Conservation (phyloP, 345 rosid genomes). For the Durio zibethinus region DNA sequence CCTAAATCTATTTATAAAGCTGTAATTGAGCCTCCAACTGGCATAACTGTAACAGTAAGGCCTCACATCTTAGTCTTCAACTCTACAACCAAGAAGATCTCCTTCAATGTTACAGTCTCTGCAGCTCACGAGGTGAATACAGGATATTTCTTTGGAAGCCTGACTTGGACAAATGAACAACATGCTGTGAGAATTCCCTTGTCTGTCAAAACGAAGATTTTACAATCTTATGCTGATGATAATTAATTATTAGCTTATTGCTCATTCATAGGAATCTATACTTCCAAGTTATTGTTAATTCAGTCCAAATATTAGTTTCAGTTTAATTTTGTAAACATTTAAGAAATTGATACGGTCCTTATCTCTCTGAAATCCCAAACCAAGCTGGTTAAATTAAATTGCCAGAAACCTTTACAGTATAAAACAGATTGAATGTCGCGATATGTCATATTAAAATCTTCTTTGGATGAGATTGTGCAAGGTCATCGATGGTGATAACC, state of each 20-base stretch:
- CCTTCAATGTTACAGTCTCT: constrained; percentile 26
- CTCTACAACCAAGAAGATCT: constrained; percentile 3
- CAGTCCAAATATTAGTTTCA: neutral
- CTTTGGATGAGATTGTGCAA: neutral
- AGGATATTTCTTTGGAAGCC: constrained; percentile 42
- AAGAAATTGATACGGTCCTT: neutral
- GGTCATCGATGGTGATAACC: neutral
- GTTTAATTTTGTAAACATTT: neutral
- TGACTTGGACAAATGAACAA: constrained; percentile 37
- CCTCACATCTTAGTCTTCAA: constrained; percentile 26
- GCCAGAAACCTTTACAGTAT: neutral
- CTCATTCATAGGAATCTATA: neutral
- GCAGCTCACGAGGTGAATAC: constrained; percentile 27
- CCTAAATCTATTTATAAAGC: constrained; percentile 38
- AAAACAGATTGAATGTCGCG: neutral
- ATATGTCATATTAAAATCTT: neutral
- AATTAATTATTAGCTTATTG: constrained; percentile 1
- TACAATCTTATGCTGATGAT: constrained; percentile 15
- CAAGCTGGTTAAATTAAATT: neutral
- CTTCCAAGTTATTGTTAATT: neutral
- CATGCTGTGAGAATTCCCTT: constrained; percentile 41
- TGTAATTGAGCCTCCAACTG: constrained; percentile 41
- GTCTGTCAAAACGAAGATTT: constrained; percentile 33
- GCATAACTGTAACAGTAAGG: constrained; percentile 13
- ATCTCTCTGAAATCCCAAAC: neutral